Evolutionary conservation across 139 green algal genomes (phyloP).

Genomic region (Parachlorella kessleri): DNA sequence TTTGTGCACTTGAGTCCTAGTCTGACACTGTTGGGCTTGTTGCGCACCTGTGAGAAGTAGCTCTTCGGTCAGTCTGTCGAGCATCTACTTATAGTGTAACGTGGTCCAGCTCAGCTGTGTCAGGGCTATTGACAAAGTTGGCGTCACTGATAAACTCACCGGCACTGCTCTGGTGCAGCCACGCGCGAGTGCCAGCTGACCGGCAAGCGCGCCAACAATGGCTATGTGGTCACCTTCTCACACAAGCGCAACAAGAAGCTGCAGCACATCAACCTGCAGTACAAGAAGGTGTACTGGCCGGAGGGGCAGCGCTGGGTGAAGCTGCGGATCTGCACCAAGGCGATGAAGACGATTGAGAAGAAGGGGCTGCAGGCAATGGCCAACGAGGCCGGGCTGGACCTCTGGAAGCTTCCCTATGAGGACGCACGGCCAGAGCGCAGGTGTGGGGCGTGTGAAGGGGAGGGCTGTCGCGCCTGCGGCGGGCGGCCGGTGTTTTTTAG

Average conservation of each 20-base stretch:
- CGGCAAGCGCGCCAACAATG: slow-evolving; percentile 97
- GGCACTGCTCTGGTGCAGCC: slow-evolving; percentile 21
- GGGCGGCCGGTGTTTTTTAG: neutral
- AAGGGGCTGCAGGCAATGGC: slow-evolving; percentile 91
- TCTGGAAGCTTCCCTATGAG: slow-evolving; percentile 84
- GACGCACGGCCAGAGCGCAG: slow-evolving; percentile 64
- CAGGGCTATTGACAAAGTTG: no score
- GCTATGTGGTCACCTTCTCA: slow-evolving; percentile 95
- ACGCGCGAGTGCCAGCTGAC: slow-evolving; percentile 84
- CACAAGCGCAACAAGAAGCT: slow-evolving; percentile 97
- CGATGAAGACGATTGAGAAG: slow-evolving; percentile 86
- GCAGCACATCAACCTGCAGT: slow-evolving; percentile 95
- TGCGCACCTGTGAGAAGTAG: neutral
- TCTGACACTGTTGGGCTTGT: neutral
- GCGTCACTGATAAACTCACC: no score
- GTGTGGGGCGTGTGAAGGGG: neutral
- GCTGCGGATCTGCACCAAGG: slow-evolving; percentile 77
- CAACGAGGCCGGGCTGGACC: slow-evolving; percentile 85
- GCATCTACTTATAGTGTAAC: neutral
- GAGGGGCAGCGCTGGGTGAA: slow-evolving; percentile 74
- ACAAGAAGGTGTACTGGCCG: slow-evolving; percentile 69
- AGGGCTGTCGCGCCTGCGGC: neutral
- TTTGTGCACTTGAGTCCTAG: neutral
- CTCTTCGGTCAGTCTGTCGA: neutral
- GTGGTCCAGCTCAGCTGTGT: no score